Percentiles rank a stretch among this genome's conserved stretches.
phyloP scores from a whole-genome alignment of 306 rosid species.

The Corylus americana region DNA sequence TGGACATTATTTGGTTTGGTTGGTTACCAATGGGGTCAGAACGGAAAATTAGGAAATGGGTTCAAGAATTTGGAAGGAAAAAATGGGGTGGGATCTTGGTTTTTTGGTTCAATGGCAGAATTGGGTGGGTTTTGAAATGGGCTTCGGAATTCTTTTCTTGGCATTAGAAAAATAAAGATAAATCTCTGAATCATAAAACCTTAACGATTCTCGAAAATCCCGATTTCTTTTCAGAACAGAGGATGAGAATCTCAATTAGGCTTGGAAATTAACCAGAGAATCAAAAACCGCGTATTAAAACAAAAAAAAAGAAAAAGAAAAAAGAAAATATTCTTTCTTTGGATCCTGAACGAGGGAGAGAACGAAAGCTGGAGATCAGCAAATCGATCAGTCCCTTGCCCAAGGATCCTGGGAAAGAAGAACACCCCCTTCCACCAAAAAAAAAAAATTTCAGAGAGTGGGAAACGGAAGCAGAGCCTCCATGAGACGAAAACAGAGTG shows the following conservation, averaged over 20 bases:
- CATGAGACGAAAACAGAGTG: neutral
- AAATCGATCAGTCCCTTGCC: neutral
- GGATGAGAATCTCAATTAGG: neutral
- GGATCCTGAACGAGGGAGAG: neutral
- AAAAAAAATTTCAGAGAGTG: neutral
- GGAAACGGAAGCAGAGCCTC: neutral
- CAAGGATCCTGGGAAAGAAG: neutral
- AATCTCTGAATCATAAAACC: neutral
- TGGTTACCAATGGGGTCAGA: neutral
- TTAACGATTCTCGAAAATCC: neutral
- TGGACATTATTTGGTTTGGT: conserved; percentile 29
- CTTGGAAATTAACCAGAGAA: neutral
- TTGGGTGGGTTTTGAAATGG: neutral
- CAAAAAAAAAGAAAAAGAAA: no score
- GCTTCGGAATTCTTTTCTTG: neutral
- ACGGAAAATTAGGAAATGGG: neutral
- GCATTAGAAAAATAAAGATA: neutral
- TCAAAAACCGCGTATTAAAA: neutral
- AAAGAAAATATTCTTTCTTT: neutral
- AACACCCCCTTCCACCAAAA: no score
- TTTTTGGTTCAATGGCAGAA: no score
- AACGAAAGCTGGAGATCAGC: neutral
- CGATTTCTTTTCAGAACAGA: neutral
- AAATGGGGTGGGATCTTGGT: no score
- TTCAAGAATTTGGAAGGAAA: neutral